These are phyloP conservation scores for Magnusiomyces clavatus DNA, from an alignment of 1,139 yeast genomes.

Conservation along the genomic window DNA sequence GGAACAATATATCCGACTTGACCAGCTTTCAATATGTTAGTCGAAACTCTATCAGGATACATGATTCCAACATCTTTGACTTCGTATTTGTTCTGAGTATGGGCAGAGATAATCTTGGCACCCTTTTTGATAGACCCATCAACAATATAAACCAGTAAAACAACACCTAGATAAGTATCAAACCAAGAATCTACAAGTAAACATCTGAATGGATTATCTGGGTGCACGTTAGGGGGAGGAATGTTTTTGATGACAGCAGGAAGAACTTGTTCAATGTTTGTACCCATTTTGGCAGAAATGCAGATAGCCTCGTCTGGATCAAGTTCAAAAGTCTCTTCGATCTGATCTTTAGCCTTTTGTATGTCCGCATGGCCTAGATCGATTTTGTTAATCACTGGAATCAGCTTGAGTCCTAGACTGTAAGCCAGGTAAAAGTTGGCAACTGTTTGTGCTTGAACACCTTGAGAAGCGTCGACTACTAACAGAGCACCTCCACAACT, in stretches of 20 bases:
- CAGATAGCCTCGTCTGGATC: conserved; percentile 67
- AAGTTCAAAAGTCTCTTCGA: conserved; percentile 75
- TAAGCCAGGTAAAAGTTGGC: conserved; percentile 91
- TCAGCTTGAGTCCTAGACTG: conserved; percentile 68
- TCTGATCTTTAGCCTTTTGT: conserved; percentile 71
- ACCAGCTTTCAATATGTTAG: conserved; percentile 67
- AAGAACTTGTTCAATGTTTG: conserved; percentile 63
- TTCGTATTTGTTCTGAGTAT: conserved; percentile 68
- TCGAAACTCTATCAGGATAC: conserved; percentile 72
- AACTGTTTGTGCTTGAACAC: conserved; percentile 96
- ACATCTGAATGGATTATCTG: conserved; percentile 55
- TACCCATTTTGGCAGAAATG: conserved; percentile 89
- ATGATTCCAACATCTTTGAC: conserved; percentile 90
- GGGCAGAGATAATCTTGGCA: conserved; percentile 67
- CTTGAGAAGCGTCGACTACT: conserved; percentile 90
- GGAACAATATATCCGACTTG: conserved; percentile 92
- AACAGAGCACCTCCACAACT: conserved; percentile 93
- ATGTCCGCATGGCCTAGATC: conserved; percentile 88
- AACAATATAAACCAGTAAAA: conserved; percentile 71
- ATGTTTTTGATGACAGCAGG: conserved; percentile 75
- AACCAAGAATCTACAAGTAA: conserved; percentile 95
- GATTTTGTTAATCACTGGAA: conserved; percentile 88
- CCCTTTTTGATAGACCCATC: conserved; percentile 77
- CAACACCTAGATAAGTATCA: conserved; percentile 90
- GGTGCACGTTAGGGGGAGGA: conserved; percentile 61